Evolutionary conservation across 2,329 filamentous ascomycete species (phyloP), one percentile per base, ranked within the genome.

Genomic region (Trichoderma sp.): DNA sequence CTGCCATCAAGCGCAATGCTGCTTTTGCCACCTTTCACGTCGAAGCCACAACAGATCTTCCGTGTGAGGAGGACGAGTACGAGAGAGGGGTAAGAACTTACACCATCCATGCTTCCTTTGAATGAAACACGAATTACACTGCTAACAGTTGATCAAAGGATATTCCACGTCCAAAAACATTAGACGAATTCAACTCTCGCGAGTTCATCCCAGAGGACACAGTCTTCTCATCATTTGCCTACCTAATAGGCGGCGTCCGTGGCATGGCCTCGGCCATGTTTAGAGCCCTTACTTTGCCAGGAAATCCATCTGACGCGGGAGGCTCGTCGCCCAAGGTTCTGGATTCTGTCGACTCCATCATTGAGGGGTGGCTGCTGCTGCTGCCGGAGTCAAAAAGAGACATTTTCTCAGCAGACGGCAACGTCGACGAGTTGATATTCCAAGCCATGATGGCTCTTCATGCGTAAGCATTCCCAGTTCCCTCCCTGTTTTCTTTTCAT

Each of bases 401-500:
- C 13, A 71, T 80, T 37, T 77, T 81, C 74, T 72, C 65, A 1
- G 69, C 71, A 25, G 66, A 65, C 5, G 76, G 76, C 1, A 70
- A 75, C 5, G 70, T 84, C 4, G 92, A 96, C 74, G 90, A 94
- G 78, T 88, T 94, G 82, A 87, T 94, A 75, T 94, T 94, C 79
- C 90, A 93, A 76, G 92, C 90, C 1, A 89, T 90, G 70, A 92
- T 93, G 85, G 89, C 93, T 68, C 83, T 79, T 34, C 78, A 84
- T 68, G 83, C 83, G 82, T 84, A 76, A 74, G 82, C 78, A 29
- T 4, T 15, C 15, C 19, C 42, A 37, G 1, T 13, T 5, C 15
- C 15, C 25, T 19, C 9, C 12, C 6, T 22, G 10, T 32, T 13
- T 17, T 17, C 1, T 19, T 9, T 25, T 32, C 13, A 27, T 22